A percentile compares a stretch with the other conserved stretches of the same genome.
Conservation (phyloP, 2,329 filamentous ascomycete species). For the Scolecobasidium constrictum region DNA sequence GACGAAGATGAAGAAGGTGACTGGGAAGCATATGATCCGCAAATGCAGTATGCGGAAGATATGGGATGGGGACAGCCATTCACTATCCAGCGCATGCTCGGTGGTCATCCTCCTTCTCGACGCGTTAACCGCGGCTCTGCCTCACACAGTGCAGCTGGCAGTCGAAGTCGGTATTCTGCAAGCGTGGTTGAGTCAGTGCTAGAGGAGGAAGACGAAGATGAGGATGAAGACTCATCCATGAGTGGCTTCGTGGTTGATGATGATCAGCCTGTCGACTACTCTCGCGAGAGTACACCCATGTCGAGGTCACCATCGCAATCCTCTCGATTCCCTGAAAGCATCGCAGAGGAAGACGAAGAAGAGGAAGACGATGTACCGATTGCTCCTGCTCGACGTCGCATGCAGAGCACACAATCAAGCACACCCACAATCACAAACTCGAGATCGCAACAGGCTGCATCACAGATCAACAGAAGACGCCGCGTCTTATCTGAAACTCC, state of each 20-base stretch:
- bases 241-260: conserved; percentile 29
- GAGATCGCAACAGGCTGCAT: not conserved
- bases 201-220: conserved; percentile 32
- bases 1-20: conserved; percentile 23
- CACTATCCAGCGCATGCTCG: conserved; percentile 6
- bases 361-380: conserved; percentile 11
- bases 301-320: conserved; percentile 4
- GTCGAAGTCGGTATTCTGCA: conserved; percentile 25
- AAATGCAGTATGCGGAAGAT: not conserved
- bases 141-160: conserved; percentile 31
- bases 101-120: not conserved
- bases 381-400: conserved; percentile 2
- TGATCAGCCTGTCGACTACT: conserved; percentile 19
- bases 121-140: conserved; percentile 19
- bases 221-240: conserved; percentile 29
- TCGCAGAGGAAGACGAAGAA: conserved; percentile 6
- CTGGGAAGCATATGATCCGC: conserved; percentile 14
- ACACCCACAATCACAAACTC: not conserved
- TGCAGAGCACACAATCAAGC: not conserved
- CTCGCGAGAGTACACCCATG: conserved; percentile 19
- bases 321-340: conserved; percentile 3
- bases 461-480: not conserved
- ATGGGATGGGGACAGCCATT: conserved; percentile 4
- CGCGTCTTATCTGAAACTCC: not conserved
- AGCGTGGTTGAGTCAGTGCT: conserved; percentile 30